phyloP scores from a whole-genome alignment of 495 filamentous ascomycete species.

The Lophiotrema nucula region DNA sequence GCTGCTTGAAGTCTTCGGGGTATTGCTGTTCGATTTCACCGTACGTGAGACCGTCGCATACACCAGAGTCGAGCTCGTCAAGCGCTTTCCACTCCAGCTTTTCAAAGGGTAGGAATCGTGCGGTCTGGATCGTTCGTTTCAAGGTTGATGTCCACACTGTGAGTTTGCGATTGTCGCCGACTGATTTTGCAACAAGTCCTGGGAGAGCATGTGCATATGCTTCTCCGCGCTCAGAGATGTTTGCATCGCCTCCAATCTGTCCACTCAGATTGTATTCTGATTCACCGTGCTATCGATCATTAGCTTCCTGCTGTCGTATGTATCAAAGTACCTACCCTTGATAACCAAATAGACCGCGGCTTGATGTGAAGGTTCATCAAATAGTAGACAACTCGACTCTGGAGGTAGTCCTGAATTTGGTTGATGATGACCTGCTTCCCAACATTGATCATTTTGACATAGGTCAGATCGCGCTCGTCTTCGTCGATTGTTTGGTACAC shows the following conservation, averaged over 20 bases:
- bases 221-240: constrained; percentile 81
- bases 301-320: not conserved
- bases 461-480: constrained; percentile 80
- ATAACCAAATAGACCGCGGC: constrained; percentile 96
- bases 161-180: constrained; percentile 74
- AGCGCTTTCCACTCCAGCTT: constrained; percentile 98
- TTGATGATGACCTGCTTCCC: constrained; percentile 95
- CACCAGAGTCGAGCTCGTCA: constrained; percentile 93
- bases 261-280: constrained; percentile 86
- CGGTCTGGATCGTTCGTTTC: constrained; percentile 87
- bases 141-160: constrained; percentile 98
- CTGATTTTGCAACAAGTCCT: constrained; percentile 73
- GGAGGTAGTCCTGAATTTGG: constrained; percentile 91
- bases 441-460: constrained; percentile 96
- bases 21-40: constrained; percentile 85
- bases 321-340: constrained; percentile 64
- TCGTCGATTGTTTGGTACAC: constrained; percentile 90
- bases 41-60: constrained; percentile 95
- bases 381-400: constrained; percentile 94
- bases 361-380: constrained; percentile 98
- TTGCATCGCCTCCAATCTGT: constrained; percentile 86
- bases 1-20: constrained; percentile 89
- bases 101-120: constrained; percentile 78
- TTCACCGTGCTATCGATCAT: constrained; percentile 74
- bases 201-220: constrained; percentile 81